Evolutionary conservation across 768 basidiomycete species (phyloP), one percentile per base, ranked within the genome.

Genomic region (Kwoniella sp.): DNA sequence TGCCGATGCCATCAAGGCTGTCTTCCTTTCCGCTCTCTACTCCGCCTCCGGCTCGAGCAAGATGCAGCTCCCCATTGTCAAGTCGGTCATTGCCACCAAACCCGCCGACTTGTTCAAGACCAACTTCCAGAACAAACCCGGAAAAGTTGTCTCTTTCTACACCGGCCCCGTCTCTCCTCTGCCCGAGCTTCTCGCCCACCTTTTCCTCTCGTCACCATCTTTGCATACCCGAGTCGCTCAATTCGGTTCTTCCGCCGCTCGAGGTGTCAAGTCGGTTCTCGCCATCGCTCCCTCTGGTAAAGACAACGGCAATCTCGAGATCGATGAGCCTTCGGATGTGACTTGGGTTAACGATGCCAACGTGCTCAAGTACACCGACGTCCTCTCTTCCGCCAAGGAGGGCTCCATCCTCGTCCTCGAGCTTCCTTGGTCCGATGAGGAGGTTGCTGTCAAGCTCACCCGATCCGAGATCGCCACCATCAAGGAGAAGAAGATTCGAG

Each of bases 331-430:
- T 66, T 76, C 62, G 72, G 83, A 38, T 71, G 92, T 67, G 87
- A 90, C 66, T 79, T 93, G 87, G 62, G 81, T 97, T 34, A 83
- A 92, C 41, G 91, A 94, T 65, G 86, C 89, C 54, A 84, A 81
- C 54, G 83, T 98, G 31, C 84, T 95, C 72, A 92, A 90, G 78
- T 85, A 89, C 0, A 92, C 93, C 74, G 85, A 87, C 9, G 74
- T 93, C 28, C 77, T 96, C 57, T 82, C 86, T 28, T 85, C 87
- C 55, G 88, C 90, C 28, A 89, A 87, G 65, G 79, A 82, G 2
- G 85, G 85, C 7, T 88, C 75, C 50, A 72, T 92, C 0, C 82
- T 87, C 8, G 85, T 96, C 34, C 86, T 98, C 60, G 79, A 95
- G 59, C 81, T 86, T 57, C 87, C 92, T 1, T 96, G 92, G 92